These are phyloP conservation scores for Volvox africanus DNA, from an alignment of 139 green algal genomes.

Conservation along the genomic window DNA sequence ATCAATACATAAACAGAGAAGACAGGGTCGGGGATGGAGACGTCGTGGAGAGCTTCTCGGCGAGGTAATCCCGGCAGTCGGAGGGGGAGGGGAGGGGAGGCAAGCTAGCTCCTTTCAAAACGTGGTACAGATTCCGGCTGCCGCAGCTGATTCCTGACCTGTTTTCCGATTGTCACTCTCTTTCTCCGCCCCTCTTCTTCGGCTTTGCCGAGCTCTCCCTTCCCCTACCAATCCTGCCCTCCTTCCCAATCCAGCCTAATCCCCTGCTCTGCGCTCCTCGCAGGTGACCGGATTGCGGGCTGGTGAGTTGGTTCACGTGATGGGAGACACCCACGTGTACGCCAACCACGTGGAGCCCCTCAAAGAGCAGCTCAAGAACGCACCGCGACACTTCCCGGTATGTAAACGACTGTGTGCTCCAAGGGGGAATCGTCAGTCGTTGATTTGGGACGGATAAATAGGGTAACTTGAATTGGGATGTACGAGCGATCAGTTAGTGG, in stretches of 20 bases:
- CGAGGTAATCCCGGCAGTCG: too few species aligned
- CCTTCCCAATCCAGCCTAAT: not conserved
- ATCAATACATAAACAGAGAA: too few species aligned
- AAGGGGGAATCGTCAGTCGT: too few species aligned
- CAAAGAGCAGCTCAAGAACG: slow-evolving; percentile 91
- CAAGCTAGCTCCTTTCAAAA: not conserved
- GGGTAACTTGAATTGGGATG: too few species aligned
- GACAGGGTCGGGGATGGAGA: too few species aligned
- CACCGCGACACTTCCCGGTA: slow-evolving; percentile 86
- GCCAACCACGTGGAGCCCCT: slow-evolving; percentile 97
- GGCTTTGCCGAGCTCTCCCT: not conserved
- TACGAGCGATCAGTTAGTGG: not conserved
- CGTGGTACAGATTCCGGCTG: too few species aligned
- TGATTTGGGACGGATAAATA: too few species aligned
- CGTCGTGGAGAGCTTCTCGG: too few species aligned
- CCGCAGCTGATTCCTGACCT: too few species aligned
- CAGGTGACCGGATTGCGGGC: slow-evolving; percentile 88
- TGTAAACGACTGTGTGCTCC: too few species aligned
- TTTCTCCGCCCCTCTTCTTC: not conserved
- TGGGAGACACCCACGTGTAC: slow-evolving; percentile 99
- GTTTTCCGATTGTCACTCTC: not conserved
- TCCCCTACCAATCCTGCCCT: not conserved
- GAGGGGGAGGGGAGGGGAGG: too few species aligned
- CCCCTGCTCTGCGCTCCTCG: not conserved
- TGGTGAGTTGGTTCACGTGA: slow-evolving; percentile 96